These are phyloP conservation scores for Neurospora africana DNA, from an alignment of 495 filamentous ascomycete species.

Conservation along the genomic window DNA sequence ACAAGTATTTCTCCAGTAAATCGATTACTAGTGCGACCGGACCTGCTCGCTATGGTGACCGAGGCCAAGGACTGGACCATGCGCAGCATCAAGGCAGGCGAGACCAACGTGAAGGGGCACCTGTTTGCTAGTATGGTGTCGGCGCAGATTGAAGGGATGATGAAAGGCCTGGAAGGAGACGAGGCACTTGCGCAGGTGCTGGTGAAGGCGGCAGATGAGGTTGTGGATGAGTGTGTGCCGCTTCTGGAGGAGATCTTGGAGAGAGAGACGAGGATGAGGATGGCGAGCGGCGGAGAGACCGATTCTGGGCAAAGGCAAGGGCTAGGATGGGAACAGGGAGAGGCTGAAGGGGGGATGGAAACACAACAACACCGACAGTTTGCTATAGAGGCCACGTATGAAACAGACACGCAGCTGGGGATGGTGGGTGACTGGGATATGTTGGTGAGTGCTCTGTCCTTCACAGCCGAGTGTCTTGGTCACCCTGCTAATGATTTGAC, in stretches of 20 bases:
- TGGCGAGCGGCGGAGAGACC: not conserved
- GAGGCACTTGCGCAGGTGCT: conserved; percentile 22
- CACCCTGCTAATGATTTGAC: not conserved
- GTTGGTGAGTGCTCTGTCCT: not conserved
- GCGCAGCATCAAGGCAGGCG: conserved; percentile 34
- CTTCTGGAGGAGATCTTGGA: conserved; percentile 30
- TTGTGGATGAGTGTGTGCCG: conserved; percentile 20
- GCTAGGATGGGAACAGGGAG: not conserved
- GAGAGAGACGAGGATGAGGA: not conserved
- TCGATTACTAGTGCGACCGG: conserved; percentile 26
- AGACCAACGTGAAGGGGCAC: conserved; percentile 49
- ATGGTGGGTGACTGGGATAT: not conserved
- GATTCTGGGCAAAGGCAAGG: not conserved
- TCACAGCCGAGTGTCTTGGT: not conserved
- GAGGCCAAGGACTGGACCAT: conserved; percentile 36
- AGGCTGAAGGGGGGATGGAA: not conserved
- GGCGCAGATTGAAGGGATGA: conserved; percentile 36
- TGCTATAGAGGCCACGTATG: not conserved
- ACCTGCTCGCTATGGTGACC: conserved; percentile 37
- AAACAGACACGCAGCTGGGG: not conserved
- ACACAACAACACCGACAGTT: not conserved
- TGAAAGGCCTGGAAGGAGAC: conserved; percentile 20
- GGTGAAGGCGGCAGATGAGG: conserved; percentile 29
- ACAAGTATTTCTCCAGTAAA: not conserved
- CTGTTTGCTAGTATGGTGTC: conserved; percentile 31